Conservation (phyloP, 2,329 filamentous ascomycete genomes). For the Aureobasidium sp. region DNA sequence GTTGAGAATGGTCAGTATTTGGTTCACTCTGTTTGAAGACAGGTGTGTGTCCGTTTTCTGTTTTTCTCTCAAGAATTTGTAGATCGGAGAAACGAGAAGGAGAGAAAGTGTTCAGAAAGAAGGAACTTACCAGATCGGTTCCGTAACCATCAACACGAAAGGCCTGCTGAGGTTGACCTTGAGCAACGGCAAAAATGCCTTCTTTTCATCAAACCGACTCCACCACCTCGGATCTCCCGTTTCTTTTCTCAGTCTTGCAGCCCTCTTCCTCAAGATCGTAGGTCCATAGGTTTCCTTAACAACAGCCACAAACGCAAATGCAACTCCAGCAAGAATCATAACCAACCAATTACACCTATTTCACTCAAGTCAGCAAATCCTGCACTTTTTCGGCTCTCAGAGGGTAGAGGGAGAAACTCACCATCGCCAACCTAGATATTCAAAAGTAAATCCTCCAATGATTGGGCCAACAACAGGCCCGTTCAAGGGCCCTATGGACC, state of each 20-base stretch:
- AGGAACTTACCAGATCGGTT: slow-evolving; percentile 64
- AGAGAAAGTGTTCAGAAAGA: no score
- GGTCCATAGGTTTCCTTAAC: slow-evolving; percentile 73
- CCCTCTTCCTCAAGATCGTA: slow-evolving; percentile 58
- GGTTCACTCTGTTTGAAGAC: no score
- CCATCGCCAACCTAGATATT: slow-evolving; percentile 82
- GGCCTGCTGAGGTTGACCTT: slow-evolving; percentile 70
- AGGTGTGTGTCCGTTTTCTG: no score
- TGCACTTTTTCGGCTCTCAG: no score
- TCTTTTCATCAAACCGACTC: slow-evolving; percentile 69
- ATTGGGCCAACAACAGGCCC: slow-evolving; percentile 57
- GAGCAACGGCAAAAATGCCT: slow-evolving; percentile 56
- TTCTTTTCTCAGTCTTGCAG: slow-evolving; percentile 54
- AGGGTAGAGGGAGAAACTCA: slow-evolving; percentile 42
- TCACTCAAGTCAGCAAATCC: neutral
- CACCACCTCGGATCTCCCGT: slow-evolving; percentile 66
- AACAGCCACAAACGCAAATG: slow-evolving; percentile 49
- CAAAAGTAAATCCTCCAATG: slow-evolving; percentile 71
- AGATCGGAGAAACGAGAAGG: no score
- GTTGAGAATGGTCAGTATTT: neutral
- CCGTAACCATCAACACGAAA: slow-evolving; percentile 66
- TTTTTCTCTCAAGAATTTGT: no score
- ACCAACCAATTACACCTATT: slow-evolving; percentile 36
- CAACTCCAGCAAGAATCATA: slow-evolving; percentile 60
- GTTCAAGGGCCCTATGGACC: slow-evolving; percentile 77